Evolutionary conservation across 768 basidiomycete genomes (phyloP), one percentile per base, ranked within the genome.

Genomic region (Calocybe cyanea): DNA sequence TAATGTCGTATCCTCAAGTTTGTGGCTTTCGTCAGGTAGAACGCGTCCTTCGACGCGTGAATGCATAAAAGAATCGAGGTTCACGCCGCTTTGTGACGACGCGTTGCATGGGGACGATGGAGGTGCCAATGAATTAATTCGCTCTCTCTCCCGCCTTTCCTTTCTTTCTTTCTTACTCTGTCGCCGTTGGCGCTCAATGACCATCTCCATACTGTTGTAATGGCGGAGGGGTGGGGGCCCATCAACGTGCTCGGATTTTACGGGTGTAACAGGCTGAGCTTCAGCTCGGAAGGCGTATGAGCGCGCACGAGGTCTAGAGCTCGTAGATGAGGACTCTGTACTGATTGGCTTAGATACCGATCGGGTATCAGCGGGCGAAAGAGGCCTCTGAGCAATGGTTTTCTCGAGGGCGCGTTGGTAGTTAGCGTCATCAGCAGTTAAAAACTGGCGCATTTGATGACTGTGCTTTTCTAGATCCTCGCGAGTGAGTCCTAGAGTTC

Each of bases 361-460:
- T 52, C 54, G 64, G 42, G 57, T 59, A 54, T 66, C 71, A 43
- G 60, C 58, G 52, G 60, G 67, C 49, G 63, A 64, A 28, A 6
- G 25, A 53, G 67, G 46, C 50, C 59, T 60, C 49, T 60, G 57
- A 56, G 65, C 47, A 40, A 48, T 57, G 55, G 67, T 65, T 52
- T 60, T 62, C 47, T 66, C 65, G 54, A 68, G 51, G 57, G 70
- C 70, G 66, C 75, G 73, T 63, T 73, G 63, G 64, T 74, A 62
- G 45, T 62, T 60, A 42, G 66, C 59, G 56, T 69, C 68, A 57
- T 81, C 75, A 23, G 78, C 65, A 25, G 78, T 82, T 54, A 87
- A 72, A 69, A 87, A 88, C 55, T 80, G 80, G 42, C 86, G 83
- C 87, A 90, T 89, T 62, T 87, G 78, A 67, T 83, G 76, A 57